Evolutionary conservation across 768 basidiomycete species (phyloP), one percentile per base, ranked within the genome.

Genomic region (Lentinula guzmanii): DNA sequence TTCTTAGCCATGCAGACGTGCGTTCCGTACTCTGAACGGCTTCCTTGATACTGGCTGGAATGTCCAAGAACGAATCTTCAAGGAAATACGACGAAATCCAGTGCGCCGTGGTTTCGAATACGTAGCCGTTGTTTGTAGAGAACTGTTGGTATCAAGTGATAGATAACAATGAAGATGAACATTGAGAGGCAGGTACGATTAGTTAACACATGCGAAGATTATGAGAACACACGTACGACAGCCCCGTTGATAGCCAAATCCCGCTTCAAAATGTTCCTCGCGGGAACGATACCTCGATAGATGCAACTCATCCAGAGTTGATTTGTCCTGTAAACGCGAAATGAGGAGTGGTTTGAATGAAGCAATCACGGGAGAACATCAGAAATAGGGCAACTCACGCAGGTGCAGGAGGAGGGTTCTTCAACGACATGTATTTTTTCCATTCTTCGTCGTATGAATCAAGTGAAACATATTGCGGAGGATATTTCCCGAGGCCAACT

Each of bases 191-290:
- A 48, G 16, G 21, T 18, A 10, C 1, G 21, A 24, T n/a, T 28
- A 24, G 18, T 3, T 5, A 45, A 6, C 7, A 51, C 13, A 24
- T 28, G 4, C 61, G 1, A 53, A 54, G 31, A 13, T 33, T 28
- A 0, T 3, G 16, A 37, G 39, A 15, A 21, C 33, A 39, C 1
- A 70, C 79, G 43, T 71, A 87, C 87, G 24, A 82, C 66, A 18
- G 86, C 83, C 5, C 86, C 87, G 42, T 83, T 86, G 43, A 87
- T 78, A 0, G 84, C 86, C 61, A 89, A 83, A 68, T 89, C 86
- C 9, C 82, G 74, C 6, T 73, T 72, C 2, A 67, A 18, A 46
- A 88, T 80, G 63, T 83, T 86, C 66, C 80, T 83, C 3, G 82
- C 82, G 0, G 87, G 87, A 8, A 89, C 78, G 3, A 89, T 66